Evolutionary conservation across 2,329 filamentous ascomycete genomes (phyloP).

Genomic region (Exophiala phaeomuriformis): DNA sequence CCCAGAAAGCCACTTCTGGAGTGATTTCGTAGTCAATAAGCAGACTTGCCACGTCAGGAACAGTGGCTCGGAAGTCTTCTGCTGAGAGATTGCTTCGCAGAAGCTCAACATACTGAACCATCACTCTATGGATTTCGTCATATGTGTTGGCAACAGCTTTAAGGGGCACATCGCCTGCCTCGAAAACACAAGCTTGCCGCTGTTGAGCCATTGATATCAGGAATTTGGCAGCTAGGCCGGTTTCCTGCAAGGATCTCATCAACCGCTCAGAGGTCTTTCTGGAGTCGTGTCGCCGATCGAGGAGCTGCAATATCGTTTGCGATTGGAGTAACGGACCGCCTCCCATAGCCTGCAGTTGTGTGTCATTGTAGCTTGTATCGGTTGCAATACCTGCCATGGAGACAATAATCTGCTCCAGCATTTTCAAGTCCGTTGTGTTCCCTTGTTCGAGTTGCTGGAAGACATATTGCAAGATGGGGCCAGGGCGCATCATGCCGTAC

Average conservation of each 20-base stretch:
- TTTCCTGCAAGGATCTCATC: constrained; percentile 69
- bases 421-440: constrained; percentile 83
- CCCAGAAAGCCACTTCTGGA: constrained; percentile 73
- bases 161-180: constrained; percentile 68
- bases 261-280: constrained; percentile 69
- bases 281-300: constrained; percentile 73
- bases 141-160: constrained; percentile 83
- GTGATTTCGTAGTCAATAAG: constrained; percentile 74
- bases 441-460: constrained; percentile 72
- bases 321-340: constrained; percentile 72
- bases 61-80: constrained; percentile 67
- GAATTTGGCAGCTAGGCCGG: constrained; percentile 69
- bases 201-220: constrained; percentile 89
- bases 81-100: constrained; percentile 70
- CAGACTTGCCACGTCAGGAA: constrained; percentile 67
- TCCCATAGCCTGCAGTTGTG: constrained; percentile 79
- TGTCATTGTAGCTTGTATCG: constrained; percentile 78
- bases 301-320: constrained; percentile 70
- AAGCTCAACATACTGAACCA: constrained; percentile 83
- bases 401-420: constrained; percentile 80
- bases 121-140: constrained; percentile 79
- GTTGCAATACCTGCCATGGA: constrained; percentile 92
- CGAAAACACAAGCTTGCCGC: constrained; percentile 75
- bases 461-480: constrained; percentile 83
- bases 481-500: constrained; percentile 74